phyloP scores from a whole-genome alignment of 2,329 filamentous ascomycete species.

The Penicillium sp. region DNA sequence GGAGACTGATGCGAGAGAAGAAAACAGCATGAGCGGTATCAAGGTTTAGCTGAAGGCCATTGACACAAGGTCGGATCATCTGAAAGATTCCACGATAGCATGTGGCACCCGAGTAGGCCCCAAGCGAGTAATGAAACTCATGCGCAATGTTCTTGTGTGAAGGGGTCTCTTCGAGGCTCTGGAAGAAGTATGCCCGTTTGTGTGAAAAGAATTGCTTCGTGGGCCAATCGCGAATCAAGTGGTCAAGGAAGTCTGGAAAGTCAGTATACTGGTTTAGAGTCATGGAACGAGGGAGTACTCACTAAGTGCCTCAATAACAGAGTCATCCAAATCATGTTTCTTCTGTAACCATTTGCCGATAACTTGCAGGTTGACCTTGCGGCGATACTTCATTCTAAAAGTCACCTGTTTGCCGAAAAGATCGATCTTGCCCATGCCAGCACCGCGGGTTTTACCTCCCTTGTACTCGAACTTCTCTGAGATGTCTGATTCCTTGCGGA shows the following conservation, averaged over 20 bases:
- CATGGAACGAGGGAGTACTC: conserved; percentile 27
- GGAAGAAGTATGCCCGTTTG: conserved; percentile 77
- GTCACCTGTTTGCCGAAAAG: conserved; percentile 38
- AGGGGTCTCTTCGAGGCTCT: conserved; percentile 49
- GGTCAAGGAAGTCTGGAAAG: conserved; percentile 73
- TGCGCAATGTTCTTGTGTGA: conserved; percentile 51
- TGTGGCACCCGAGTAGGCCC: conserved; percentile 54
- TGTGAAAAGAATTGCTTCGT: conserved; percentile 67
- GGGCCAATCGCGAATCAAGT: conserved; percentile 79
- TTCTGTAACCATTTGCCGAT: conserved; percentile 67
- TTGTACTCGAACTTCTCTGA: conserved; percentile 72
- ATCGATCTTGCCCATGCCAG: conserved; percentile 19
- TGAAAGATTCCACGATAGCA: conserved; percentile 89
- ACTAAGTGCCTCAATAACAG: conserved; percentile 77
- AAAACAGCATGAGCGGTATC: conserved; percentile 93
- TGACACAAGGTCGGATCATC: conserved; percentile 73
- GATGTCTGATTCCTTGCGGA: conserved; percentile 36
- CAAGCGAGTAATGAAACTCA: conserved; percentile 1
- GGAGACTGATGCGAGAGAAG: conserved; percentile 58
- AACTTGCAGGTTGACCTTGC: conserved; percentile 62
- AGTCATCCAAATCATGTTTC: conserved; percentile 60
- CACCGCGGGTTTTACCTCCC: conserved; percentile 55
- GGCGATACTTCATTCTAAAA: conserved; percentile 59
- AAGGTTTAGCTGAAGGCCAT: conserved; percentile 76
- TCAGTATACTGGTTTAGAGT: conserved; percentile 3